These are phyloP conservation scores for Porogramme epimiltina DNA, from an alignment of 1,284 basidiomycete genomes.

Conservation along the genomic window DNA sequence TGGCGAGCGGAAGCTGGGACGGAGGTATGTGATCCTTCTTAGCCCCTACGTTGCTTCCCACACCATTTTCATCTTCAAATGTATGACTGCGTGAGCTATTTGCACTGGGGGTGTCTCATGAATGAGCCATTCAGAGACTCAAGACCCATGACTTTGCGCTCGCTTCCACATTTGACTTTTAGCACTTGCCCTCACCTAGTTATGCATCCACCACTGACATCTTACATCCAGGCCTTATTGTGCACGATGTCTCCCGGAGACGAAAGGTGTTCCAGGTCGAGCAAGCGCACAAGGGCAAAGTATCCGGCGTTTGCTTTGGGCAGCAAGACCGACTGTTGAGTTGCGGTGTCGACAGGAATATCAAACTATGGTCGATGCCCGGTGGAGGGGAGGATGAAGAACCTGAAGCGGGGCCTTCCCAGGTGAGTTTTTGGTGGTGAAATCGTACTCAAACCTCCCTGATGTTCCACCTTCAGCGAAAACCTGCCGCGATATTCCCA, in stretches of 20 bases:
- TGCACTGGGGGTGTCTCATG: no score
- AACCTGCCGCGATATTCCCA: slow-evolving; percentile 75
- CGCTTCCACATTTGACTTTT: no score
- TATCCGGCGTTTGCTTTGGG: slow-evolving; percentile 82
- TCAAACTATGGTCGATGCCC: slow-evolving; percentile 85
- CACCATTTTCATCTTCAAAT: background rate
- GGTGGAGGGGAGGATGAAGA: slow-evolving; percentile 29
- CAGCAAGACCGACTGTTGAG: slow-evolving; percentile 77
- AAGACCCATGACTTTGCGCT: no score
- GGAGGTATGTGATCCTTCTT: slow-evolving; percentile 67
- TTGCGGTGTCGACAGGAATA: slow-evolving; percentile 88
- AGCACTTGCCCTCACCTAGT: no score
- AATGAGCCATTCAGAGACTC: no score
- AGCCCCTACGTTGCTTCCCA: background rate
- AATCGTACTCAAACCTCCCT: background rate
- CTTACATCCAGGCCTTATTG: slow-evolving; percentile 63
- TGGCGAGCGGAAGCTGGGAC: slow-evolving; percentile 96
- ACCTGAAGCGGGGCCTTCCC: slow-evolving; percentile 36
- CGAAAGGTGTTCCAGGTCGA: slow-evolving; percentile 71
- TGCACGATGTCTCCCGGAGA: slow-evolving; percentile 84
- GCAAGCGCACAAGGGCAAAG: slow-evolving; percentile 90
- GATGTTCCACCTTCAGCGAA: slow-evolving; percentile 31
- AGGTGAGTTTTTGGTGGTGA: slow-evolving; percentile 28
- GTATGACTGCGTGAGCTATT: no score
- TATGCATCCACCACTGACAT: no score